Evolutionary conservation across 208 protist species (phyloP).

Genomic region (Acanthamoeba culbertsoni): DNA sequence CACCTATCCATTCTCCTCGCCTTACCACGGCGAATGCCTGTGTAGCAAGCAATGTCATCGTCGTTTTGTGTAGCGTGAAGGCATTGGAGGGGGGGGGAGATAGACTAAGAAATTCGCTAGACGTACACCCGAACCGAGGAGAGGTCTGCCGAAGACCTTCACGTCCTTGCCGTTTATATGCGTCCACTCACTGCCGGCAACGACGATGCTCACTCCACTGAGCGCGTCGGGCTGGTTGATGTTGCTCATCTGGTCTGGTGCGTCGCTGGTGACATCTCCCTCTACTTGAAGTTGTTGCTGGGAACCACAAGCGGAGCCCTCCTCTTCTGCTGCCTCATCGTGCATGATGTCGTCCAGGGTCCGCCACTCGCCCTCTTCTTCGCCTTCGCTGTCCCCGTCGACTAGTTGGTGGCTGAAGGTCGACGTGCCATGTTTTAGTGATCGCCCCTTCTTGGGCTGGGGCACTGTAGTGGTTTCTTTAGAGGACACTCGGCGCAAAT

Average conservation of each 20-base stretch:
- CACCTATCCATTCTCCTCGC: conserved; percentile 34
- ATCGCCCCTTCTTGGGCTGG: neutral
- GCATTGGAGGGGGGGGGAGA: too few species aligned
- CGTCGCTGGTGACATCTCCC: neutral
- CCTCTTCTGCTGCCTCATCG: neutral
- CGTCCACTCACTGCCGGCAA: neutral
- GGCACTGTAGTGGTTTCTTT: neutral
- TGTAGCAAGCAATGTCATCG: too few species aligned
- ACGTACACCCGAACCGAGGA: neutral
- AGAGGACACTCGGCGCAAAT: neutral
- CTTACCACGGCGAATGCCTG: conserved; percentile 29
- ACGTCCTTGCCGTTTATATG: neutral
- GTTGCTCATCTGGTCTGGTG: neutral
- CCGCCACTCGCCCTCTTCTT: neutral
- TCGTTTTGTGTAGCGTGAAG: too few species aligned
- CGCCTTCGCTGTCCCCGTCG: neutral
- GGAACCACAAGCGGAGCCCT: neutral
- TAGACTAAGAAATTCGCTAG: neutral
- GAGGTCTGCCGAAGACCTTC: neutral
- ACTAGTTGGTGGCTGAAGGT: too few species aligned
- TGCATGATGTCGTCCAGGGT: neutral
- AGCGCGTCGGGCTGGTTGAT: neutral
- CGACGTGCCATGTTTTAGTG: neutral
- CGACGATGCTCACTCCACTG: too few species aligned
- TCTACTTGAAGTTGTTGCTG: neutral